These are phyloP conservation scores for Harringtonia aguacate DNA, from an alignment of 2,329 filamentous ascomycete genomes.

Conservation along the genomic window DNA sequence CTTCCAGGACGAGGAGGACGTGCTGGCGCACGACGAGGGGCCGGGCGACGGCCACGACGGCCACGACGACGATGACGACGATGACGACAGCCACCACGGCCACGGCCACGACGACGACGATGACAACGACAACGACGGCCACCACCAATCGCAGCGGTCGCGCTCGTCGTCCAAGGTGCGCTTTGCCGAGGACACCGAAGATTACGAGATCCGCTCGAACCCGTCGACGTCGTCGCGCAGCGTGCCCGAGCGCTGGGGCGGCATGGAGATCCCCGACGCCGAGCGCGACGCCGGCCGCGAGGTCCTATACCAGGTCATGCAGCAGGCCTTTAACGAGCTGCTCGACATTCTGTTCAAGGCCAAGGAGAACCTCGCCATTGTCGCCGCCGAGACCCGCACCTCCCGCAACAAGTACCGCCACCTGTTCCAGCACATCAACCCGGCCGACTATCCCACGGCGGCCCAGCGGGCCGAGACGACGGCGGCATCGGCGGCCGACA, in stretches of 20 bases:
- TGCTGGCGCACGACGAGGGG: constrained; percentile 29
- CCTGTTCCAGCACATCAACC: constrained; percentile 32
- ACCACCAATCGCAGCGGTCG: constrained; percentile 14
- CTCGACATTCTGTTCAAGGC: constrained; percentile 76
- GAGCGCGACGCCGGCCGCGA: constrained; percentile 80
- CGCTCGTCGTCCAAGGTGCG: constrained; percentile 71
- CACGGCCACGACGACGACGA: too few species aligned
- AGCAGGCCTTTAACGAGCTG: constrained; percentile 88
- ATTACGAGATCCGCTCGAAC: constrained; percentile 61
- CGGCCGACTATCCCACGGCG: constrained; percentile 19
- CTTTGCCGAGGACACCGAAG: constrained; percentile 61
- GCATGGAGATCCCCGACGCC: constrained; percentile 67
- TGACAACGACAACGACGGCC: neutral
- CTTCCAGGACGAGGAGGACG: constrained; percentile 51
- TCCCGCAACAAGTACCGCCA: constrained; percentile 47
- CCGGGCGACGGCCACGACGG: constrained; percentile 8
- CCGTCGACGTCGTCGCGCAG: constrained; percentile 62
- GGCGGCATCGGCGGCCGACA: neutral
- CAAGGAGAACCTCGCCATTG: constrained; percentile 66
- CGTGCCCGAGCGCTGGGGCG: constrained; percentile 64
- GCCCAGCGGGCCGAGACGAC: constrained; percentile 1
- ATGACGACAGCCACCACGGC: too few species aligned
- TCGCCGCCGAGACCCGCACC: constrained; percentile 50
- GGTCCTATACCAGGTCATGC: constrained; percentile 81
- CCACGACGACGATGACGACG: neutral